These are phyloP conservation scores for Crassisporium funariophilum DNA, from an alignment of 768 basidiomycete species.

Conservation along the genomic window DNA sequence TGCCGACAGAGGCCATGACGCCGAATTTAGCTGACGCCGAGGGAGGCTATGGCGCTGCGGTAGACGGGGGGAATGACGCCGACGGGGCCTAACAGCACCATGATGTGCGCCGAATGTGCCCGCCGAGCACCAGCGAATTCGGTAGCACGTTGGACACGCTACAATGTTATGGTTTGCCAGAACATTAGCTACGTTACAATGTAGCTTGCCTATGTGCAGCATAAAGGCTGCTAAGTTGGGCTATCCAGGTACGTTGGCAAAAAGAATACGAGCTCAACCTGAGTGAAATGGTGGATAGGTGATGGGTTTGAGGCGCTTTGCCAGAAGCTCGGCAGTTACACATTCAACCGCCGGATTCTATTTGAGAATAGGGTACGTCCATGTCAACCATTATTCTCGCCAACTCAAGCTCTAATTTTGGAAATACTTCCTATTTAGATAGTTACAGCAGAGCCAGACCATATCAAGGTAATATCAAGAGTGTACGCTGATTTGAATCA, in stretches of 20 bases:
- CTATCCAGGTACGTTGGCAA: conserved; percentile 32
- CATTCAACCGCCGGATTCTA: conserved; percentile 23
- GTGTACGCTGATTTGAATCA: conserved; percentile 2
- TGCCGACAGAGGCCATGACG: no score
- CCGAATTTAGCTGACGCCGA: no score
- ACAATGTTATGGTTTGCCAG: no score
- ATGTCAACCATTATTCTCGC: conserved; percentile 23
- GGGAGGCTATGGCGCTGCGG: no score
- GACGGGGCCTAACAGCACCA: no score
- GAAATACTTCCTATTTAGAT: conserved; percentile 39
- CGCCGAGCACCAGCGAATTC: no score
- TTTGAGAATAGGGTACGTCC: conserved; percentile 27
- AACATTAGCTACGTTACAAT: no score
- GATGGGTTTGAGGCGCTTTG: conserved; percentile 25
- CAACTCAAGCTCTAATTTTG: conserved; percentile 43
- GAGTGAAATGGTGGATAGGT: conserved; percentile 19
- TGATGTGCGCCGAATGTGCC: no score
- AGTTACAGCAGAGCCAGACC: conserved; percentile 19
- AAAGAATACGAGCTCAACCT: neutral
- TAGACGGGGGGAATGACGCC: no score
- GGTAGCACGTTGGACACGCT: no score
- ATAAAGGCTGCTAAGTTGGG: conserved; percentile 26
- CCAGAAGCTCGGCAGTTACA: conserved; percentile 19
- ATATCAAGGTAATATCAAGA: conserved; percentile 11
- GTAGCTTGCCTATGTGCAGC: no score